Percentiles rank a stretch among this genome's conserved stretches.
phyloP scores from a whole-genome alignment of 345 rosid genomes.

The Geranium rotundifolium region DNA sequence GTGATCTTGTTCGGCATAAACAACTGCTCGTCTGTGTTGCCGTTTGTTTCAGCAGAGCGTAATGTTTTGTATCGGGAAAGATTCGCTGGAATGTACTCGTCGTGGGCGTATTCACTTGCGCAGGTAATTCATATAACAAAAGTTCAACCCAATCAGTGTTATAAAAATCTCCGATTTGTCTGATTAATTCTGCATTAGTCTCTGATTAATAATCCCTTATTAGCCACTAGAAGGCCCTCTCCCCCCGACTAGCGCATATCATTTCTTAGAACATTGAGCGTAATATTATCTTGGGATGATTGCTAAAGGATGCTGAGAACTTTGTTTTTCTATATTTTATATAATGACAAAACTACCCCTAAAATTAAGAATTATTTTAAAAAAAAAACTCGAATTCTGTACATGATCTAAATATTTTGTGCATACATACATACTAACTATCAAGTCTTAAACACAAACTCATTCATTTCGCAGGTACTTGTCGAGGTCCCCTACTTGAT shows the following conservation, averaged over 20 bases:
- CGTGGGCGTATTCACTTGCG: constrained; percentile 57
- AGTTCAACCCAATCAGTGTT: neutral
- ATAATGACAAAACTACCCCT: too few relatives aligned
- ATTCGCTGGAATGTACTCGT: constrained; percentile 79
- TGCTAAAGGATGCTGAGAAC: too few relatives aligned
- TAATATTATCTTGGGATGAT: neutral
- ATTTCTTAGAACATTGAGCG: neutral
- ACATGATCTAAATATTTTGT: neutral
- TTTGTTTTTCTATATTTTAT: too few relatives aligned
- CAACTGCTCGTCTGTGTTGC: constrained; percentile 51
- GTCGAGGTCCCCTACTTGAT: constrained; percentile 63
- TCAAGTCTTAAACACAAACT: neutral
- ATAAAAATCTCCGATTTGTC: neutral
- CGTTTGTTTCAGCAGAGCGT: constrained; percentile 45
- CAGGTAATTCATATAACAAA: constrained; percentile 25
- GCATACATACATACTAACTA: neutral
- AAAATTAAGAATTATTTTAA: too few relatives aligned
- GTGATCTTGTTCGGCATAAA: constrained; percentile 50
- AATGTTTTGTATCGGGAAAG: constrained; percentile 64
- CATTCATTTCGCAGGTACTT: constrained; percentile 30
- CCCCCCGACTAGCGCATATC: too few relatives aligned
- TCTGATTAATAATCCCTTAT: too few relatives aligned
- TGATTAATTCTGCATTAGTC: neutral
- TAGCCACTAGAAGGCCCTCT: too few relatives aligned
- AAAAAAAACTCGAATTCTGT: too few relatives aligned